Evolutionary conservation across 768 basidiomycete genomes (phyloP).

Genomic region (Chalciporus chontae): DNA sequence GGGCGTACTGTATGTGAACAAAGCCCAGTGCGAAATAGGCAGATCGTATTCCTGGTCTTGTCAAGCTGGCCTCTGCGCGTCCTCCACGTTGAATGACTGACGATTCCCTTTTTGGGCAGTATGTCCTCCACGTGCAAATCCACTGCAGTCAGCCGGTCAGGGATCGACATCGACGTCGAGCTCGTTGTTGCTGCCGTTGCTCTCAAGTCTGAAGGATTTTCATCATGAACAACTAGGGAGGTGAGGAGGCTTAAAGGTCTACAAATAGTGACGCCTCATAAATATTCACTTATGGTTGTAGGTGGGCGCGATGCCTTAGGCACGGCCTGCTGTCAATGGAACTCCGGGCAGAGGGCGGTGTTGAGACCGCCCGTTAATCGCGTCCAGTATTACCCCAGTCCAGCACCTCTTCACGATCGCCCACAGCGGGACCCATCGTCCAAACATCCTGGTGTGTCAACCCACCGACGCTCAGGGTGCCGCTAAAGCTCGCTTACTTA

Average conservation of each 20-base stretch:
- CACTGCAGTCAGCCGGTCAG: not conserved
- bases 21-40: constrained; percentile 6
- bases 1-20: not conserved
- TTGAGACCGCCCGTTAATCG: constrained; percentile 7
- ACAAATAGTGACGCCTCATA: not conserved
- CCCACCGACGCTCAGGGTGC: constrained; percentile 6
- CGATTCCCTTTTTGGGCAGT: not conserved
- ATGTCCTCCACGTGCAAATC: not conserved
- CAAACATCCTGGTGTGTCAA: not conserved
- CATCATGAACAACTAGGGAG: not conserved
- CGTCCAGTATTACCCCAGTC: constrained; percentile 1
- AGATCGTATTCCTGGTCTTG: not conserved
- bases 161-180: not conserved
- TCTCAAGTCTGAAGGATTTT: not conserved
- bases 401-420: constrained; percentile 12
- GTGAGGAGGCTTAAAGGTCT: not conserved
- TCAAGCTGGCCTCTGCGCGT: not conserved
- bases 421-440: not conserved
- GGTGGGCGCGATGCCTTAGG: not conserved
- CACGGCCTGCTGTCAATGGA: constrained; percentile 3
- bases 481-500: constrained; percentile 23
- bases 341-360: constrained; percentile 13
- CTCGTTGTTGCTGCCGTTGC: not conserved
- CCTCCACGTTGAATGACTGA: not conserved
- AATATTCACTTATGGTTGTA: not conserved